Percentiles rank a stretch among this genome's conserved stretches.
These are phyloP conservation scores for Picea glauca DNA, from an alignment of 75 land plant genomes.

Conservation along the genomic window DNA sequence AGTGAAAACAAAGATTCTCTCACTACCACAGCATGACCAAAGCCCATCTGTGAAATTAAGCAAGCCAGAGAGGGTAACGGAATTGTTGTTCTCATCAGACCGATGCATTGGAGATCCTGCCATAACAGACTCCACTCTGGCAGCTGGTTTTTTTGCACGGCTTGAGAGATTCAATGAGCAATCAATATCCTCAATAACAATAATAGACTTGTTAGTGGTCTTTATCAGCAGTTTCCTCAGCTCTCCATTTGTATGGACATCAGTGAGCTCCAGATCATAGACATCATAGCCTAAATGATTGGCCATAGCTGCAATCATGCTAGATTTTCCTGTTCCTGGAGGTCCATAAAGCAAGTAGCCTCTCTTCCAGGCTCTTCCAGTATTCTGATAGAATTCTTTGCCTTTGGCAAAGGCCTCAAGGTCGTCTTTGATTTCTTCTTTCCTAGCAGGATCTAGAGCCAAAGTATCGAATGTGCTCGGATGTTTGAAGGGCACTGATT, in stretches of 20 bases:
- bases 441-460: conserved; percentile 71
- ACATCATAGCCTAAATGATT: conserved; percentile 74
- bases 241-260: conserved; percentile 75
- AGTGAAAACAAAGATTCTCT: conserved; percentile 85
- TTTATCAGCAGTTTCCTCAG: conserved; percentile 78
- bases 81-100: conserved; percentile 19
- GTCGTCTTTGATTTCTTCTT: conserved; percentile 63
- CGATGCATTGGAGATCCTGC: background rate
- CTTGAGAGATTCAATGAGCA: conserved; percentile 56
- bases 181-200: conserved; percentile 90
- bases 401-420: conserved; percentile 65
- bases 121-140: conserved; percentile 7
- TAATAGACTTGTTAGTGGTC: conserved; percentile 75
- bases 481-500: conserved; percentile 88
- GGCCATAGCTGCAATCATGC: conserved; percentile 97
- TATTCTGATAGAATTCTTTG: conserved; percentile 57
- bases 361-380: conserved; percentile 87
- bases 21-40: conserved; percentile 94
- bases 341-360: conserved; percentile 89
- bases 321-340: conserved; percentile 94
- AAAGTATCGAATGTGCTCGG: conserved; percentile 83
- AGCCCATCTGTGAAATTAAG: conserved; percentile 84
- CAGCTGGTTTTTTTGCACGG: conserved; percentile 11
- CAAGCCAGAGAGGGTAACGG: conserved; percentile 77
- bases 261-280: conserved; percentile 85